Evolutionary conservation across 2,329 filamentous ascomycete genomes (phyloP), one percentile per base, ranked within the genome.

Genomic region (Penicillium vulpinum): DNA sequence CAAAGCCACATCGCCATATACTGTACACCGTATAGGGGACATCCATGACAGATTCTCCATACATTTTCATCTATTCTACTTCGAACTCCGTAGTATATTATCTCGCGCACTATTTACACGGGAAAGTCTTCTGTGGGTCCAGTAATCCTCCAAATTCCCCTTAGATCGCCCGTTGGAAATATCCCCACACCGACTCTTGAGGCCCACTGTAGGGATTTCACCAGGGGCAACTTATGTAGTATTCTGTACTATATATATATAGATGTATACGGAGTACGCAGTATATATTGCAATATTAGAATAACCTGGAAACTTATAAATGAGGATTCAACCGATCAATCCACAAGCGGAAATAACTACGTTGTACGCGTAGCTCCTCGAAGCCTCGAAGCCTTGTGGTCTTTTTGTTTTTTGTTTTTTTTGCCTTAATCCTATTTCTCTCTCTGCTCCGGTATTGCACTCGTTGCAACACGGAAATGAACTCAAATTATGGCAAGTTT

Each of bases 111-210:
- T 31, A 50, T 33, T 51, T 38, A 55, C 22, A 51, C 24, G 41
- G 21, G 24, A 8, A 45, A 39, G 11, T 7, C 21, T 21, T 38
- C 16, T 16, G 26, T 24, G 52, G 26, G 24, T 38, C 47, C 16
- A 28, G 7, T 28, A 22, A 49, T n/a, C 21, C 51, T 22, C 44
- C 40, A 21, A 5, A 21, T 18, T 15, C 22, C 26, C 33, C 48
- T 40, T 46, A 8, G 35, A 56, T 52, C 54, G 47, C 53, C 53
- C 53, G 54, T 56, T 46, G 39, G 18, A 33, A 24, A 24, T 28
- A 38, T 26, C 53, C 53, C 53, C 53, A 45, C 53, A 45, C 41
- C 39, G 53, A 47, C 43, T 22, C 39, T 51, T 51, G 29, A n/a
- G 21, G 39, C 33, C 13, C 29, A 9, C 40, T 22, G 24, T 21